A percentile compares a stretch with the other conserved stretches of the same genome.
Evolutionary conservation across 495 filamentous ascomycete genomes (phyloP).

Genomic region (Penicillium longicatenatum): DNA sequence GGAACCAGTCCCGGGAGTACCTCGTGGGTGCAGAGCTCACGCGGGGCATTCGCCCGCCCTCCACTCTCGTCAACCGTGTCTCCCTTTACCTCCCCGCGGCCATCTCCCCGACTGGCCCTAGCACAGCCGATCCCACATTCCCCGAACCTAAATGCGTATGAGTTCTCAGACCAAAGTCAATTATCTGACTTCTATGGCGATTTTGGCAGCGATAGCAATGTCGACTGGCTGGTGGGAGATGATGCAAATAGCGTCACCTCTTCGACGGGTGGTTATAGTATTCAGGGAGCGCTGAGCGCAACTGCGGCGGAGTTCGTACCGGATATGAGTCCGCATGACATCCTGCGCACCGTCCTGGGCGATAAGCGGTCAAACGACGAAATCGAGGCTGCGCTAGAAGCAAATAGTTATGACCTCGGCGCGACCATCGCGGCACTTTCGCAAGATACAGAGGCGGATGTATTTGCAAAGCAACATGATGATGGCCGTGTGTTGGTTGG

Average conservation of each 20-base stretch:
- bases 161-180: slow-evolving; percentile 77
- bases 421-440: slow-evolving; percentile 86
- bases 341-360: slow-evolving; percentile 91
- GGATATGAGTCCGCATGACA: slow-evolving; percentile 98
- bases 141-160: slow-evolving; percentile 89
- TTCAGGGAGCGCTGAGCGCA: slow-evolving; percentile 68
- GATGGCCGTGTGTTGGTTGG: slow-evolving; percentile 72
- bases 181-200: slow-evolving; percentile 87
- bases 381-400: slow-evolving; percentile 83
- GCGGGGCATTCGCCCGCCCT: slow-evolving; percentile 69
- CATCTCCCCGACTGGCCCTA: slow-evolving; percentile 89
- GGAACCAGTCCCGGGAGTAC: slow-evolving; percentile 76
- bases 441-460: slow-evolving; percentile 51
- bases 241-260: slow-evolving; percentile 76
- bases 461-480: slow-evolving; percentile 32
- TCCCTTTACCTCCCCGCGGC: slow-evolving; percentile 91
- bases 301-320: slow-evolving; percentile 79
- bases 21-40: slow-evolving; percentile 72
- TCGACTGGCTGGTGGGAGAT: slow-evolving; percentile 95
- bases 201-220: slow-evolving; percentile 81
- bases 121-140: slow-evolving; percentile 96
- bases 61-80: slow-evolving; percentile 58
- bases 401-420: slow-evolving; percentile 89
- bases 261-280: slow-evolving; percentile 64
- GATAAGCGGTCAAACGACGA: slow-evolving; percentile 90